Evolutionary conservation across 805 yeast species (phyloP), one percentile per base, ranked within the genome.

Genomic region (Candida broadrunensis): DNA sequence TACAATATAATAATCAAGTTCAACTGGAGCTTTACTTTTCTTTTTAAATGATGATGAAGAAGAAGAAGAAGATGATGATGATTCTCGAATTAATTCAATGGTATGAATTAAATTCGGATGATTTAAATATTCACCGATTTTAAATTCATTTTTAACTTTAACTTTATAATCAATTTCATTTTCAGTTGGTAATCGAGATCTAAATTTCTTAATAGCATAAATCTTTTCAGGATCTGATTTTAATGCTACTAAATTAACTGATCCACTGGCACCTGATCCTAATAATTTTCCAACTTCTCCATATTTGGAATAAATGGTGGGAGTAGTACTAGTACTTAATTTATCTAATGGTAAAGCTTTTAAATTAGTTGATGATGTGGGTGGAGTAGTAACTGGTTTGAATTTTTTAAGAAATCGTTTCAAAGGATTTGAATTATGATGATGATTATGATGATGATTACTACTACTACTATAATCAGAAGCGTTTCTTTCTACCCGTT

Each of bases 241-340:
- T 38, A 85, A 75, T 43, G 79, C 78, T 44, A 89, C 84, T 39
- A 88, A 73, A 32, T 85, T 77, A n/a, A 90, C 98, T 0, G 93
- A 83, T 2, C 98, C 97, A 18, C 95, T 90, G 1, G 97, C 97
- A 12, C 98, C 98, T 43, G 90, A 81, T 17, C 98, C 98, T 37
- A 88, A 68, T 17, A 83, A 69, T 46, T 76, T 75, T 11, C 95
- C 95, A 18, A 80, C 72, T 5, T 57, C 43, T 31, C 95, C 93
- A 61, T 88, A 88, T 51, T 84, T 83, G 39, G 79, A 49, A 39
- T 54, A 59, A 18, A 68, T 44, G 33, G 48, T 16, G 6, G 38
- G 29, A 9, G 24, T 6, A 3, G 12, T 3, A 5, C 5, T 4
- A 5, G 17, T 4, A 14, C 6, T 6, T 5, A 14, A 15, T 5